Conservation (phyloP, 2,329 filamentous ascomycete species). For the Alternaria solani region DNA sequence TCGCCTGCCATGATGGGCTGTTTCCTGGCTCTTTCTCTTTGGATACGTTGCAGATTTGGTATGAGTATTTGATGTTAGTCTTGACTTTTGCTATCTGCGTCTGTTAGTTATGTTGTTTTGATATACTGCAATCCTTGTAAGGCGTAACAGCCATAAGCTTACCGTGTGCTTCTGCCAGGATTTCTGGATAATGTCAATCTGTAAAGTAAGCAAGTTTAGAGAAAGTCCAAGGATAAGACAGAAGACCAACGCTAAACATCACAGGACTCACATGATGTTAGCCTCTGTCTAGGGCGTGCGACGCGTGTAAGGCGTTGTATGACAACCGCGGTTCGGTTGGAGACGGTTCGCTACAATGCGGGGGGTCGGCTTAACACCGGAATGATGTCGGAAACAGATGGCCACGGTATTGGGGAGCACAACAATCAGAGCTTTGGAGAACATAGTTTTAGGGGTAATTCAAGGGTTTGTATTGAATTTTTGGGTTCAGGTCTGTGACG, state of each 20-base stretch:
- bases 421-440: not conserved
- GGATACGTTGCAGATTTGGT: not conserved
- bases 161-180: constrained; percentile 4
- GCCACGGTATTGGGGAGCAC: not conserved
- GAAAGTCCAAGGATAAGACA: not conserved
- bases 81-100: not conserved
- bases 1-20: constrained; percentile 7
- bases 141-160: constrained; percentile 1
- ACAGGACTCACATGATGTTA: constrained; percentile 13
- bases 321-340: constrained; percentile 31
- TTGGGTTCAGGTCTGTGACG: not conserved
- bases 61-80: not conserved
- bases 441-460: not conserved
- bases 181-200: not conserved
- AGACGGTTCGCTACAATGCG: constrained; percentile 18
- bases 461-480: not conserved
- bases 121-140: not conserved
- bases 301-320: constrained; percentile 15
- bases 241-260: not conserved
- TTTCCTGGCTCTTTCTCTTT: not conserved
- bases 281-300: constrained; percentile 16
- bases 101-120: constrained; percentile 1
- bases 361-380: constrained; percentile 19
- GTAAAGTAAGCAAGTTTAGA: not conserved
- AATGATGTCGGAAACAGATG: constrained; percentile 9